Percentiles rank a stretch among this genome's conserved stretches.
These are phyloP conservation scores for Ustilago curta DNA, from an alignment of 1,284 basidiomycete species.

Conservation along the genomic window DNA sequence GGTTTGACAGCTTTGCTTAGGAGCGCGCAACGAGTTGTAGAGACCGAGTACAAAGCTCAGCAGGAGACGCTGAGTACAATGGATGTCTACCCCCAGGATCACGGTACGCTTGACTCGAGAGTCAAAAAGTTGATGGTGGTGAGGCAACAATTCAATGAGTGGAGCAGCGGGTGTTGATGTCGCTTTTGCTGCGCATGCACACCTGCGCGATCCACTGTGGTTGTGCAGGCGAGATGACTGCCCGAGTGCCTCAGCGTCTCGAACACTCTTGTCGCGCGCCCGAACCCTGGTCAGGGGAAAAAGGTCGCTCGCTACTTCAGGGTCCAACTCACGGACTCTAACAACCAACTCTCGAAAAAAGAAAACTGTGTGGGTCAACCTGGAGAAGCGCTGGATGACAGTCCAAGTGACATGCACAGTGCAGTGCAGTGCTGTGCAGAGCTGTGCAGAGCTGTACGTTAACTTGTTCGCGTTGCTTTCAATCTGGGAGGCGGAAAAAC, in stretches of 20 bases:
- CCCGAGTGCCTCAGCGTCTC: neutral
- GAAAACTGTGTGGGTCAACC: neutral
- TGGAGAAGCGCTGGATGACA: no score
- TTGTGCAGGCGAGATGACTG: conserved; percentile 1
- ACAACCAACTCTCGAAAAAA: no score
- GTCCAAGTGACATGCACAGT: no score
- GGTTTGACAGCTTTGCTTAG: neutral
- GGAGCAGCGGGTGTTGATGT: neutral
- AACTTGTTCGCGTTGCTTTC: neutral
- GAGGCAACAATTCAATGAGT: no score
- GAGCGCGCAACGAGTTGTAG: neutral
- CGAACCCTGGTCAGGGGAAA: neutral
- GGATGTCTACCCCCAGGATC: neutral
- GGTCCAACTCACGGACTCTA: conserved; percentile 5
- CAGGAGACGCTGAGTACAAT: neutral
- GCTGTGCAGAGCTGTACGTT: no score
- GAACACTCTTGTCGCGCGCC: neutral
- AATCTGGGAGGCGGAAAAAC: no score
- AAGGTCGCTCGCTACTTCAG: neutral
- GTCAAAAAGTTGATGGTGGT: neutral
- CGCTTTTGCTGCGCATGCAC: neutral
- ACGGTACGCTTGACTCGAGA: neutral
- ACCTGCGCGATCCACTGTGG: conserved; percentile 1
- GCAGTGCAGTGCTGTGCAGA: no score
- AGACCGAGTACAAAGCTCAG: neutral